These are phyloP conservation scores for Phytopythium ostracodes DNA, from an alignment of 352 stramenopile species.

Conservation along the genomic window DNA sequence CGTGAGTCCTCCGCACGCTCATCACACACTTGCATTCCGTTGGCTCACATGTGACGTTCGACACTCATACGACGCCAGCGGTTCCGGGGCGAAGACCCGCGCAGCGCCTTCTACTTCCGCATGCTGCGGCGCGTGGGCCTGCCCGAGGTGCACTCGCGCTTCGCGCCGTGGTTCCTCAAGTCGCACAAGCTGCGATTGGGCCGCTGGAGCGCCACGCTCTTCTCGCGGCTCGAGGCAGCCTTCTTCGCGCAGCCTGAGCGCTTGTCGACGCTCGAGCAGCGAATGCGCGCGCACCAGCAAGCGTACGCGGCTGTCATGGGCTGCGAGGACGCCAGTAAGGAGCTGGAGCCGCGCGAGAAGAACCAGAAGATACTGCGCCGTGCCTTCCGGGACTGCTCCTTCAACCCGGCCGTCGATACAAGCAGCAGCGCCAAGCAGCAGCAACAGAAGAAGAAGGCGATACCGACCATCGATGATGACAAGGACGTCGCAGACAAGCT, in stretches of 20 bases:
- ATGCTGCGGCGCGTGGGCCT: constrained; percentile 72
- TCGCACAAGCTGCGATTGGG: constrained; percentile 66
- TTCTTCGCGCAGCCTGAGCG: constrained; percentile 51
- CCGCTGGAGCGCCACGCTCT: constrained; percentile 64
- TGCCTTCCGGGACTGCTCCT: constrained; percentile 69
- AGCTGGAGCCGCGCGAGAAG: constrained; percentile 38
- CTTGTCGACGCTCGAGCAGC: constrained; percentile 57
- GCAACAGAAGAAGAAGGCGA: no score
- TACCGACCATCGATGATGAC: constrained; percentile 15
- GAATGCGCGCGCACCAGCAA: constrained; percentile 49
- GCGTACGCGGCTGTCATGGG: constrained; percentile 37
- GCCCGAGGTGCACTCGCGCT: constrained; percentile 66
- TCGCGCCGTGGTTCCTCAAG: constrained; percentile 78
- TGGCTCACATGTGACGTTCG: background rate
- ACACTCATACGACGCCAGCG: constrained; percentile 23
- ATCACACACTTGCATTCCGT: no score
- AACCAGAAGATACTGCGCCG: constrained; percentile 56
- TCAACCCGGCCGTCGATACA: constrained; percentile 32
- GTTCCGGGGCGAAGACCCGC: constrained; percentile 60
- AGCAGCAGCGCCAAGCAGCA: no score
- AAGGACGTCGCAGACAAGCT: constrained; percentile 45
- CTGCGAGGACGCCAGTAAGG: background rate
- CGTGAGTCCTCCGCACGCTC: constrained; percentile 21
- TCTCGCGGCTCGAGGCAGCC: constrained; percentile 55
- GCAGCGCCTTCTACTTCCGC: constrained; percentile 69